Evolutionary conservation across 495 filamentous ascomycete genomes (phyloP).

Genomic region (Trichocladium uniseriatum): DNA sequence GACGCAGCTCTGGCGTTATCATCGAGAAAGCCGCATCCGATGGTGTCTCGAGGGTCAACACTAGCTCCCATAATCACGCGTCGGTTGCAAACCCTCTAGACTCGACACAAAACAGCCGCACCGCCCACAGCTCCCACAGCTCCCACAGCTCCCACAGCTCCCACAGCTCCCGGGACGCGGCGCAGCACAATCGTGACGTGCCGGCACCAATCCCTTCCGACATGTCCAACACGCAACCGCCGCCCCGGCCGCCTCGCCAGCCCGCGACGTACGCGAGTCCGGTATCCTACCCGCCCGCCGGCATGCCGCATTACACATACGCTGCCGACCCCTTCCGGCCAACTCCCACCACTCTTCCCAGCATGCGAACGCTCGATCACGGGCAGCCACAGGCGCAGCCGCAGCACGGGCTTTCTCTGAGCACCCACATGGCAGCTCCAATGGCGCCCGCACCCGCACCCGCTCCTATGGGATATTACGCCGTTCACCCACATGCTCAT

Average conservation of each 20-base stretch:
- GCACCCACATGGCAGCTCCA: slow-evolving; percentile 28
- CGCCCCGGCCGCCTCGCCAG: slow-evolving; percentile 37
- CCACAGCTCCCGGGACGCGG: slow-evolving; percentile 12
- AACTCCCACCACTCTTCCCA: slow-evolving; percentile 51
- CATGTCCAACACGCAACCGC: slow-evolving; percentile 44
- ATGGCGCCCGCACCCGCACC: slow-evolving; percentile 24
- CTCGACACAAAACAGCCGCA: background rate
- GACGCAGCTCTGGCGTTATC: slow-evolving; percentile 8
- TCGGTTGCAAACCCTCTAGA: slow-evolving; percentile 8
- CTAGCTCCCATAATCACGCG: slow-evolving; percentile 10
- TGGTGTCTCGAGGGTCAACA: slow-evolving; percentile 13
- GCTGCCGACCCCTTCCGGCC: slow-evolving; percentile 24
- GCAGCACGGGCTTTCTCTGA: slow-evolving; percentile 25
- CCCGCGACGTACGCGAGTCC: slow-evolving; percentile 47
- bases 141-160: too few species aligned
- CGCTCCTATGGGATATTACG: slow-evolving; percentile 32
- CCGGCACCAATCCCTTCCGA: slow-evolving; percentile 18
- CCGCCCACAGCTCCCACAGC: too few species aligned
- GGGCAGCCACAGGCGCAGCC: slow-evolving; percentile 26
- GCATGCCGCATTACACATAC: slow-evolving; percentile 49
- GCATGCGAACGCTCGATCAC: slow-evolving; percentile 51
- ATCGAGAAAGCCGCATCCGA: slow-evolving; percentile 14
- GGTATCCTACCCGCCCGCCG: slow-evolving; percentile 42
- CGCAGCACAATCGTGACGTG: slow-evolving; percentile 22
- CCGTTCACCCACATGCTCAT: slow-evolving; percentile 36